phyloP scores from a whole-genome alignment of 1,284 basidiomycete species.

The Mycena sp. region DNA sequence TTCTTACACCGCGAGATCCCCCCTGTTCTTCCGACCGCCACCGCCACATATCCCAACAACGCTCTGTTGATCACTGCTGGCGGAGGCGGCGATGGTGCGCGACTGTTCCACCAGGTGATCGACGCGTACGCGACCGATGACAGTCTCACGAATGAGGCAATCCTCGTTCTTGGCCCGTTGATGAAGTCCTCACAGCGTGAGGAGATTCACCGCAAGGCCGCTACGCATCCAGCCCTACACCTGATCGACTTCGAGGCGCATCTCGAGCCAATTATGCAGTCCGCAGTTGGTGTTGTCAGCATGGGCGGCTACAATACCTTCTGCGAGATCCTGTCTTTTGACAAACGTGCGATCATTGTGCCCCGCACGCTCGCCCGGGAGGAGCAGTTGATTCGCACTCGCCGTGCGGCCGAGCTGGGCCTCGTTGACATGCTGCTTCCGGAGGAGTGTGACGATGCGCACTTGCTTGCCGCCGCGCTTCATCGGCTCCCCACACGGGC shows the following conservation, averaged over 20 bases:
- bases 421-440: constrained; percentile 16
- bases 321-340: constrained; percentile 19
- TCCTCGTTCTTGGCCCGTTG: constrained; percentile 12
- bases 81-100: constrained; percentile 13
- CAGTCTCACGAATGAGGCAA: not conserved
- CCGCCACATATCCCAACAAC: not conserved
- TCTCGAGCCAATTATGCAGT: constrained; percentile 16
- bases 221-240: not conserved
- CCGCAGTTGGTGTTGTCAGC: constrained; percentile 10
- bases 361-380: constrained; percentile 15
- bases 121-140: constrained; percentile 11
- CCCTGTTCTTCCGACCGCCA: not conserved
- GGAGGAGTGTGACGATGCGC: constrained; percentile 12
- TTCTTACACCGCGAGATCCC: constrained; percentile 8
- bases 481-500: not conserved
- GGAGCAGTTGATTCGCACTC: constrained; percentile 14
- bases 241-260: constrained; percentile 13
- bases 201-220: constrained; percentile 15
- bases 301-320: constrained; percentile 21
- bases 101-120: constrained; percentile 13
- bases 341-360: constrained; percentile 18
- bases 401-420: constrained; percentile 12
- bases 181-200: constrained; percentile 6
- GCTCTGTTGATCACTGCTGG: constrained; percentile 13
- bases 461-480: not conserved